phyloP scores from a whole-genome alignment of 2,329 filamentous ascomycete species.

The Teratosphaeria gauchensis region DNA sequence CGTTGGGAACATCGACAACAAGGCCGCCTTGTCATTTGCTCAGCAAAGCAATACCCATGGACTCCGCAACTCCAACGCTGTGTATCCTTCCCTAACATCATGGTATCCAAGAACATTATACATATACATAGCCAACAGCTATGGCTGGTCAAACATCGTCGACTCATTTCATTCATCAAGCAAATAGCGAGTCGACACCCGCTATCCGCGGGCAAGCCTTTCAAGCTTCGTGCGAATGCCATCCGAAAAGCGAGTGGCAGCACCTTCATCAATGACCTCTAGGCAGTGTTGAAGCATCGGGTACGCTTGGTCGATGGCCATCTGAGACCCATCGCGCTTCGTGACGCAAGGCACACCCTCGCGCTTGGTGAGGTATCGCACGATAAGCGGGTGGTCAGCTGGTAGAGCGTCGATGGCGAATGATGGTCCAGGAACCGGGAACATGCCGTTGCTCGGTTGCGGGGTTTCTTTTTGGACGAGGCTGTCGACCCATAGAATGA shows the following conservation, averaged over 20 bases:
- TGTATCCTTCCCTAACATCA: neutral
- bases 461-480: conserved; percentile 41
- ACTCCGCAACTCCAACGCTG: neutral
- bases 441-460: conserved; percentile 27
- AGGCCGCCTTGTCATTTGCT: neutral
- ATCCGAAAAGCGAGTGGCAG: conserved; percentile 44
- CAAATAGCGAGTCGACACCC: neutral
- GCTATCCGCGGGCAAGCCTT: conserved; percentile 26
- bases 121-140: neutral
- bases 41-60: neutral
- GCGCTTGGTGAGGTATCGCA: conserved; percentile 43
- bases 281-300: conserved; percentile 43
- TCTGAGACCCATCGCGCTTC: conserved; percentile 39
- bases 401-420: conserved; percentile 44
- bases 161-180: neutral
- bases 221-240: conserved; percentile 47
- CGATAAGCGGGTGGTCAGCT: conserved; percentile 42
- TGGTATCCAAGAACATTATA: neutral
- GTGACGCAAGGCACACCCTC: conserved; percentile 45
- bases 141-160: neutral
- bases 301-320: conserved; percentile 39
- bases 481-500: conserved; percentile 55
- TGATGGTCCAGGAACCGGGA: conserved; percentile 28
- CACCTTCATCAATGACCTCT: conserved; percentile 44
- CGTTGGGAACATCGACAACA: neutral